phyloP scores from a whole-genome alignment of 108 stramenopile species.

The Cylindrotheca closterium region DNA sequence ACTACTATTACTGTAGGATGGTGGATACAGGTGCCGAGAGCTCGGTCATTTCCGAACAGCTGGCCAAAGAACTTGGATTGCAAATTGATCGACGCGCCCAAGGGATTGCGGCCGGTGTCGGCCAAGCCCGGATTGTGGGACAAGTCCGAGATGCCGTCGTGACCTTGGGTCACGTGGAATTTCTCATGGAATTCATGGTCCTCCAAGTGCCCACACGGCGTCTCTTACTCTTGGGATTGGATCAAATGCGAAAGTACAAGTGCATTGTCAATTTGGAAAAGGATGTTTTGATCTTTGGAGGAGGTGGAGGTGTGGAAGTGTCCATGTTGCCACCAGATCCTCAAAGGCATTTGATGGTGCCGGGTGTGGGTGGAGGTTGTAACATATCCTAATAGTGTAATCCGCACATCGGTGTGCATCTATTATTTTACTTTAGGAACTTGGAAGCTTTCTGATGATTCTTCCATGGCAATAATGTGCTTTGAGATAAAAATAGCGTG shows the following conservation, averaged over 20 bases:
- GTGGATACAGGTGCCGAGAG: slow-evolving; percentile 72
- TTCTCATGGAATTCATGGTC: slow-evolving; percentile 64
- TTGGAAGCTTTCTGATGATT: too few species aligned
- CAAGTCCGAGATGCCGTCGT: slow-evolving; percentile 44
- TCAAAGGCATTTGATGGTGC: neutral
- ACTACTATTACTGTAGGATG: slow-evolving; percentile 32
- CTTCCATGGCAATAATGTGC: too few species aligned
- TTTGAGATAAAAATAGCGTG: too few species aligned
- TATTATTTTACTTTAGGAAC: too few species aligned
- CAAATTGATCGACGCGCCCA: slow-evolving; percentile 39
- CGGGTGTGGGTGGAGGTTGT: neutral
- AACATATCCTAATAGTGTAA: neutral
- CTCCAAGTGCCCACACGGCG: slow-evolving; percentile 58
- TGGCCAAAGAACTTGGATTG: slow-evolving; percentile 51
- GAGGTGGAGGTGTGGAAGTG: slow-evolving; percentile 58
- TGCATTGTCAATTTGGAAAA: slow-evolving; percentile 65
- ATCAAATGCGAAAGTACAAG: slow-evolving; percentile 74
- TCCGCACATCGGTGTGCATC: too few species aligned
- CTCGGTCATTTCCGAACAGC: slow-evolving; percentile 54
- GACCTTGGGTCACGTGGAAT: slow-evolving; percentile 63
- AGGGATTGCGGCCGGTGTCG: slow-evolving; percentile 68
- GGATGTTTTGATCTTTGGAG: slow-evolving; percentile 64
- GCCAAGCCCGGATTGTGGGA: slow-evolving; percentile 61
- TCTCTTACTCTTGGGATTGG: slow-evolving; percentile 61
- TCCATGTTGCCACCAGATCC: slow-evolving; percentile 38